Base-by-base conservation (phyloP, 306 rosid genomes). In the Prunus mume region DNA sequence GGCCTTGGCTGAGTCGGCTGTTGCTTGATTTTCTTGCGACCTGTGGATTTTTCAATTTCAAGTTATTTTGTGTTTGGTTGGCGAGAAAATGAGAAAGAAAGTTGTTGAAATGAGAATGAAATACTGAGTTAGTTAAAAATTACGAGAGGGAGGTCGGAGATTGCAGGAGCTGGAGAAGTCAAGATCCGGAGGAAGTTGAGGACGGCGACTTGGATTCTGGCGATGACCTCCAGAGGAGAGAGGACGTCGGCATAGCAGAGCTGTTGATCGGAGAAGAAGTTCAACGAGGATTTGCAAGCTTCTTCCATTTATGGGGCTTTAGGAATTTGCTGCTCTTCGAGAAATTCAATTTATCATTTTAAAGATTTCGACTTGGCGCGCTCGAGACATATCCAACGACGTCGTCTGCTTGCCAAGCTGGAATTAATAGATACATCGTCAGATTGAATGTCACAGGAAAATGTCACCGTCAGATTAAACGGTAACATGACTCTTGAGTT, bases 191-290 rank as follows among this genome's bases (percentile, higher is more conserved):
- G 89, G 75, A 95, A 95, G 79, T 84, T 92, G 88, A 95, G 91
- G 66, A 92, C 89, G 4, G 97, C 87, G 1, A 92, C 90, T 87
- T 95, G 96, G 78, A 92, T 95, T 87, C 99, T 84, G 30, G 97
- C 93, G 46, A 85, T 77, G 52, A 82, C 93, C 88, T 88, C 88
- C 56, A 81, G 55, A 41, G 92, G 89, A 79, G 91, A 52, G 54
- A 94, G 78, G 54, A 92, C 83, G 72, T 92, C 96, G 58, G 96
- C 97, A 54, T 85, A 81, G 74, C 93, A 85, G 81, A 90, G 96
- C 11, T 85, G 80, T 79, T 90, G 96, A 83, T 92, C 89, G 78
- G 91, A 80, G 92, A 94, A 94, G 87, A 94, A 94, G 47, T 83
- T 87, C 68, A 94, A 17, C 51, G 86, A 81, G 61, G 86, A 74